Percentiles rank a stretch among this genome's conserved stretches.
phyloP scores from a whole-genome alignment of 129 eudicot genomes.

The Tagetes erecta region DNA sequence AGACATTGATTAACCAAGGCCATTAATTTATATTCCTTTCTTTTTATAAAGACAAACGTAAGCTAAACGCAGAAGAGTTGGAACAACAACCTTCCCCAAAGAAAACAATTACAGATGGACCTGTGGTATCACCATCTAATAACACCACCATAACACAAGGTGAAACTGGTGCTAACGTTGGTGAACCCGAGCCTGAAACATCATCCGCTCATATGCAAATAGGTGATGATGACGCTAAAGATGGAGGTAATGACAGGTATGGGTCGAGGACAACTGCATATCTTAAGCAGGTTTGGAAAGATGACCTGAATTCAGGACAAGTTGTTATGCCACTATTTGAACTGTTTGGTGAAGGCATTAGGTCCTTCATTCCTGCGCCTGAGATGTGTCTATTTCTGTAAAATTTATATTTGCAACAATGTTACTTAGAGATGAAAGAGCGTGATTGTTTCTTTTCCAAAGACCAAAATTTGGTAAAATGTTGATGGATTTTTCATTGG shows the following conservation, averaged over 20 bases:
- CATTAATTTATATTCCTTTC: background rate
- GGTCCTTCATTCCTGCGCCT: slow-evolving; percentile 60
- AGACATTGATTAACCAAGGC: background rate
- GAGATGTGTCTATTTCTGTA: slow-evolving; percentile 63
- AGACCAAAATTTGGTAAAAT: background rate
- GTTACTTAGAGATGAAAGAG: background rate
- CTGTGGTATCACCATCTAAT: slow-evolving; percentile 32
- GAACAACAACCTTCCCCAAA: slow-evolving; percentile 49
- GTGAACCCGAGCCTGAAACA: slow-evolving; percentile 34
- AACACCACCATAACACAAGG: slow-evolving; percentile 17
- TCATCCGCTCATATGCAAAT: slow-evolving; percentile 25
- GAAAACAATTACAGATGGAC: slow-evolving; percentile 50
- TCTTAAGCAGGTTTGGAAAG: slow-evolving; percentile 73
- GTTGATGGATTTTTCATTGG: too few species aligned
- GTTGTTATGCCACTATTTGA: slow-evolving; percentile 45
- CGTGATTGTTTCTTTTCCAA: background rate
- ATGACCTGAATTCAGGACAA: slow-evolving; percentile 63
- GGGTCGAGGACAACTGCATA: slow-evolving; percentile 41
- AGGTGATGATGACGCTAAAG: slow-evolving; percentile 18
- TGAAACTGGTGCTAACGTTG: slow-evolving; percentile 18
- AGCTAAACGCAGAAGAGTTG: slow-evolving; percentile 40
- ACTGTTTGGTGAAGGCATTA: slow-evolving; percentile 65
- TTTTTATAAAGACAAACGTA: slow-evolving; percentile 46
- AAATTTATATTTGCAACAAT: background rate
- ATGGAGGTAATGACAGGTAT: slow-evolving; percentile 10